These are phyloP conservation scores for Russula griseocarnosa DNA, from an alignment of 768 basidiomycete genomes.

Conservation along the genomic window DNA sequence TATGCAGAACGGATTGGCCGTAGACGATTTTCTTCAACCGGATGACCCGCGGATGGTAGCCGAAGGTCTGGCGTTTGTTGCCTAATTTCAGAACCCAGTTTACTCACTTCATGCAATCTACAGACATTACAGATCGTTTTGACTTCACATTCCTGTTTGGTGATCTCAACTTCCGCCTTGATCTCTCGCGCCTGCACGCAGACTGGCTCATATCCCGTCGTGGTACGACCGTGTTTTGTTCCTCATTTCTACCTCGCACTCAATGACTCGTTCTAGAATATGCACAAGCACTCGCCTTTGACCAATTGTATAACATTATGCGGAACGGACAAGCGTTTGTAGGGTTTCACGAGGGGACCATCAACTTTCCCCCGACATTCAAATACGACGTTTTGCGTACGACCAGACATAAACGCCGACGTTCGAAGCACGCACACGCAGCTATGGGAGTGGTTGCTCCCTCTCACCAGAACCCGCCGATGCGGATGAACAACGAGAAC, in stretches of 20 bases:
- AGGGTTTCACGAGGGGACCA: constrained; percentile 76
- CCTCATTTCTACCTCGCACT: not conserved
- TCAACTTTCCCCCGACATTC: constrained; percentile 90
- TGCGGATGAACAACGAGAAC: constrained; percentile 33
- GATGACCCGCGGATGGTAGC: constrained; percentile 61
- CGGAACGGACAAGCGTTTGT: constrained; percentile 58
- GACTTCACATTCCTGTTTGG: constrained; percentile 88
- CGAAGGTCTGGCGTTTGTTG: constrained; percentile 52
- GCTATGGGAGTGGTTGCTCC: constrained; percentile 23
- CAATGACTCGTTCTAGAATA: constrained; percentile 52
- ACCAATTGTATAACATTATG: constrained; percentile 83
- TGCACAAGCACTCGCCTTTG: constrained; percentile 80
- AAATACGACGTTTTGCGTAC: constrained; percentile 79
- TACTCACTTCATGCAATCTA: constrained; percentile 22
- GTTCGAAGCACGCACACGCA: constrained; percentile 35
- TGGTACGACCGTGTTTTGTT: constrained; percentile 42
- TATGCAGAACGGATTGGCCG: constrained; percentile 61
- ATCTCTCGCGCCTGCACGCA: constrained; percentile 85
- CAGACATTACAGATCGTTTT: constrained; percentile 83
- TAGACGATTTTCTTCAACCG: constrained; percentile 69
- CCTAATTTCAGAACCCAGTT: constrained; percentile 5
- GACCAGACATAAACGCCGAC: constrained; percentile 47
- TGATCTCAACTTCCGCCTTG: constrained; percentile 87
- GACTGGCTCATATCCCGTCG: constrained; percentile 88
- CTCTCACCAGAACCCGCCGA: constrained; percentile 7